Base-by-base conservation (phyloP, 169 alveolate genomes). In the Cyclospora cayetanensis region DNA sequence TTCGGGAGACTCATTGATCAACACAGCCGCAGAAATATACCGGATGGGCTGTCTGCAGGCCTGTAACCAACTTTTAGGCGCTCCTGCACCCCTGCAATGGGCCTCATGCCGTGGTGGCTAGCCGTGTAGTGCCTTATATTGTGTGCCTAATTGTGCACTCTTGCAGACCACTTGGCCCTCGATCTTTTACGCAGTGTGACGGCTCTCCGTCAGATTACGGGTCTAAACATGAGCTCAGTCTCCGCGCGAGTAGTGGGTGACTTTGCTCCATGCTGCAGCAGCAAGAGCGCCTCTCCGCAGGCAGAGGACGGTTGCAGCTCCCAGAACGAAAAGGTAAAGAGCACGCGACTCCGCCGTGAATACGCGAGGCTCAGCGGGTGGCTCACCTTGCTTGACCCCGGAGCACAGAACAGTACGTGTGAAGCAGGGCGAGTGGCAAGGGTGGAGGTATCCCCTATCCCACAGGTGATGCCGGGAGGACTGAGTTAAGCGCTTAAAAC, bases 101-200 rank as follows among this genome's bases (percentile, higher is more conserved):
- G n/a, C n/a, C n/a, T n/a, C n/a, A n/a, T n/a, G n/a, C n/a, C n/a
- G n/a, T n/a, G n/a, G n/a, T n/a, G n/a, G n/a, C n/a, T n/a, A n/a
- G n/a, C n/a, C n/a, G n/a, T n/a, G n/a, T n/a, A n/a, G n/a, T n/a
- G n/a, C n/a, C n/a, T n/a, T n/a, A n/a, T n/a, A n/a, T n/a, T n/a
- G n/a, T n/a, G n/a, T n/a, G n/a, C n/a, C n/a, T n/a, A n/a, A n/a
- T n/a, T n/a, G n/a, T 34, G 43, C 37, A 72, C 39, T 7, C n/a
- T 4, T 72, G 29, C 88, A 88, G 93, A 88, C 42, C 93, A 88
- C 80, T 31, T 88, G 89, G 79, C 93, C 34, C 70, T 88, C 46
- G 93, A 88, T 65, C 88, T 88, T 7, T 80, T 88, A 46, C 93
- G 93, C 42, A 52, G 93, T 52, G 50, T 88, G 46, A 29, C 88